phyloP scores from a whole-genome alignment of 2,329 filamentous ascomycete genomes.

The Trichoderma sp. region DNA sequence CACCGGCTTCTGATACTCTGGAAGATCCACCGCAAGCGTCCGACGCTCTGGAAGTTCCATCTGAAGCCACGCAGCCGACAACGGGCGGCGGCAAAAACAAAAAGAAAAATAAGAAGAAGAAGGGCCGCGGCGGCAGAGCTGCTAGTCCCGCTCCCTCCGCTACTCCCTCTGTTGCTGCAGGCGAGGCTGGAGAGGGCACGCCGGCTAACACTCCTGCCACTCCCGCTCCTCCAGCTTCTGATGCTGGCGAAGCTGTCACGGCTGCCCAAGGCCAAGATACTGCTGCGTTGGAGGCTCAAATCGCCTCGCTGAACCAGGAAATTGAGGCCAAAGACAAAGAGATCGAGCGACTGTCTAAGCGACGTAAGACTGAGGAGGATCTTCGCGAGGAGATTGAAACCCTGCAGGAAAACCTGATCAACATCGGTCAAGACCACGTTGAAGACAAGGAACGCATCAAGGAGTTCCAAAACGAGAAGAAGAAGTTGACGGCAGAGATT shows the following conservation, averaged over 20 bases:
- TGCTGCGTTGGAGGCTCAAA: constrained; percentile 52
- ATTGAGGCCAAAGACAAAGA: constrained; percentile 69
- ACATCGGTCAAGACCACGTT: constrained; percentile 82
- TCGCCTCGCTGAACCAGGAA: constrained; percentile 56
- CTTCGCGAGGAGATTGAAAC: constrained; percentile 84
- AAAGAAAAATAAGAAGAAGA: constrained; percentile 86
- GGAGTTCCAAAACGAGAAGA: constrained; percentile 70
- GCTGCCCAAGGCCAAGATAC: constrained; percentile 37
- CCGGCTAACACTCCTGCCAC: constrained; percentile 28
- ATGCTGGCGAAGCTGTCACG: constrained; percentile 32
- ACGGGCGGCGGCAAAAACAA: constrained; percentile 37
- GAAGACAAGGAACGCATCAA: constrained; percentile 79
- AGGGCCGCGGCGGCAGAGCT: constrained; percentile 67
- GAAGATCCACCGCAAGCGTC: constrained; percentile 34
- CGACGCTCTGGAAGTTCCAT: constrained; percentile 28
- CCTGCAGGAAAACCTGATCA: constrained; percentile 76
- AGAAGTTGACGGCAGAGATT: constrained; percentile 64
- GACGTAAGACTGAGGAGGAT: constrained; percentile 75
- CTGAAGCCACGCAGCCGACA: constrained; percentile 27
- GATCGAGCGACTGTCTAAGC: constrained; percentile 71
- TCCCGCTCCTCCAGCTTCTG: constrained; percentile 34
- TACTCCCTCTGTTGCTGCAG: not conserved
- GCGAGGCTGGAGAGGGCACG: constrained; percentile 32
- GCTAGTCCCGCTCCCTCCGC: constrained; percentile 34
- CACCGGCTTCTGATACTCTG: constrained; percentile 34